Conservation (phyloP, 768 basidiomycete species). For the Chalciporus pseudorubinellus region DNA sequence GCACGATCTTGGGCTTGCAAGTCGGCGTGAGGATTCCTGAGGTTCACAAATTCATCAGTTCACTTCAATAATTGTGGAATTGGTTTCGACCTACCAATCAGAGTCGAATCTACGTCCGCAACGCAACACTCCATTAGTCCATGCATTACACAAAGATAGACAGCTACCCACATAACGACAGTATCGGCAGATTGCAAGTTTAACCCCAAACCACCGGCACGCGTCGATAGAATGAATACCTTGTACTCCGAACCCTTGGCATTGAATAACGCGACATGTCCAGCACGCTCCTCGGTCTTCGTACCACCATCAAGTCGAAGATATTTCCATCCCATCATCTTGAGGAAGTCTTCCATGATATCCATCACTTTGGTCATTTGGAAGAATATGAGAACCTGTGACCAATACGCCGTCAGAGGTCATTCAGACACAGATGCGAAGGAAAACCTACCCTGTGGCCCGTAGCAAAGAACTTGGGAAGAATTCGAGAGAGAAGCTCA, state of each 20-base stretch:
- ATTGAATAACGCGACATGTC: slow-evolving; percentile 84
- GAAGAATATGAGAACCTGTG: slow-evolving; percentile 96
- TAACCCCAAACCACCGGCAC: slow-evolving; percentile 90
- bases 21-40: slow-evolving; percentile 97
- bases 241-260: slow-evolving; percentile 83
- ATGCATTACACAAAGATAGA: neutral
- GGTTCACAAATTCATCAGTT: slow-evolving; percentile 2
- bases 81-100: slow-evolving; percentile 50
- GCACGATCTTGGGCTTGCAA: slow-evolving; percentile 99
- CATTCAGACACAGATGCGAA: neutral
- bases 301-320: slow-evolving; percentile 95
- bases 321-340: slow-evolving; percentile 81
- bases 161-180: slow-evolving; percentile 77
- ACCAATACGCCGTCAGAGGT: slow-evolving; percentile 2
- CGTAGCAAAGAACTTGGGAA: slow-evolving; percentile 92
- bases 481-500: slow-evolving; percentile 83
- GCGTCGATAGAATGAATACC: slow-evolving; percentile 91
- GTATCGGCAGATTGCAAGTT: slow-evolving; percentile 97
- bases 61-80: neutral
- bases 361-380: slow-evolving; percentile 99
- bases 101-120: slow-evolving; percentile 60
- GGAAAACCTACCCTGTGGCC: slow-evolving; percentile 71
- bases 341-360: slow-evolving; percentile 94
- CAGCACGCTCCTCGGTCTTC: slow-evolving; percentile 92
- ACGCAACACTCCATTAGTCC: slow-evolving; percentile 8